Percentiles rank a stretch among this genome's conserved stretches.
phyloP scores from a whole-genome alignment of 2,329 filamentous ascomycete species.

The Penicillium sp. region DNA sequence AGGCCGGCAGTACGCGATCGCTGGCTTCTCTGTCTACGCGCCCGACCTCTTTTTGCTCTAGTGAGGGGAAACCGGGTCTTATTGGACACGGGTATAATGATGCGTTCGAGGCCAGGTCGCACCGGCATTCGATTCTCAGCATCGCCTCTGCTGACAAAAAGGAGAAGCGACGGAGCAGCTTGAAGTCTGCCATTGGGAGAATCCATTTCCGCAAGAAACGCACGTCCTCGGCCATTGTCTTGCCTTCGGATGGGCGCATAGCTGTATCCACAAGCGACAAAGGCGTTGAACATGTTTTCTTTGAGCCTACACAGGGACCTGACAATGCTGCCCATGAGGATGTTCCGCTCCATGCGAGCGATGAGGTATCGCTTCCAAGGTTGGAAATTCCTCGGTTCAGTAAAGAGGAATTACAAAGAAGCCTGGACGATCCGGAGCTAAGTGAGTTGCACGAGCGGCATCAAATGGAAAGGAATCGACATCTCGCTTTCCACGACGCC shows the following conservation, averaged over 20 bases:
- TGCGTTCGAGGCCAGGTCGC: conserved; percentile 8
- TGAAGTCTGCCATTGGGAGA: conserved; percentile 31
- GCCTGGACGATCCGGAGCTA: conserved; percentile 27
- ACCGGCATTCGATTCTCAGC: conserved; percentile 25
- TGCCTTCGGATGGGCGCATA: conserved; percentile 25
- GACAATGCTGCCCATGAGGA: not conserved
- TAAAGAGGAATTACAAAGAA: conserved; percentile 29
- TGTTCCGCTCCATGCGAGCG: not conserved
- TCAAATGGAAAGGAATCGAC: conserved; percentile 23
- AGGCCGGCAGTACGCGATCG: conserved; percentile 31
- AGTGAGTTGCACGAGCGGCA: conserved; percentile 27
- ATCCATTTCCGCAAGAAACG: conserved; percentile 32
- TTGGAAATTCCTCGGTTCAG: conserved; percentile 32
- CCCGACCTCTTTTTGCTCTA: conserved; percentile 34
- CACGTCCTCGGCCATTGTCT: conserved; percentile 21
- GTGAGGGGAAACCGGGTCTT: conserved; percentile 23
- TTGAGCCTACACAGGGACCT: conserved; percentile 19
- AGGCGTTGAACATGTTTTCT: conserved; percentile 30
- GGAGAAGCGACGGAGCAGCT: conserved; percentile 25
- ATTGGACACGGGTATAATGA: conserved; percentile 14
- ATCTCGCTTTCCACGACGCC: conserved; percentile 30
- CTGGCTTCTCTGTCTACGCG: conserved; percentile 34
- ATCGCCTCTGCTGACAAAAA: conserved; percentile 24
- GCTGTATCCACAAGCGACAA: conserved; percentile 20
- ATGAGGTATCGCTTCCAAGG: conserved; percentile 16